Evolutionary conservation across 176 grass and related monocot species (phyloP).

Genomic region (Hsuehochloa calcarea): DNA sequence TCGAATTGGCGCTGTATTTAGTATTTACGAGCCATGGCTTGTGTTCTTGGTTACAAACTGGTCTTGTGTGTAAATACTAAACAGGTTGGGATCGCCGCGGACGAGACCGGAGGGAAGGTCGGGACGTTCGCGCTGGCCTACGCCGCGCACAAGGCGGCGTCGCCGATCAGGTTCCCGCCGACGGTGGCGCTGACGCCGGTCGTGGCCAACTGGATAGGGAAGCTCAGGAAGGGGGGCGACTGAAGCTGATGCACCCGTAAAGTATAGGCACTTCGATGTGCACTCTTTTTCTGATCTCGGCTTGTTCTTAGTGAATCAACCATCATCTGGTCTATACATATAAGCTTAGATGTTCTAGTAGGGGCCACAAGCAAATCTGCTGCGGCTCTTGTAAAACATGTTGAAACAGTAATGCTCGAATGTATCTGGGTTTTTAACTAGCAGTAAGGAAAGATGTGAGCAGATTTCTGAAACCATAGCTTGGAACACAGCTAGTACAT

Average conservation of each 20-base stretch:
- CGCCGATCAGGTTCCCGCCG: conserved; percentile 97
- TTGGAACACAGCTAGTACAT: not conserved
- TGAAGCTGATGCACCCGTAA: conserved; percentile 39
- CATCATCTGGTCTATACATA: not conserved
- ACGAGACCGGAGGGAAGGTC: conserved; percentile 82
- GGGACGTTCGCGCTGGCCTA: conserved; percentile 91
- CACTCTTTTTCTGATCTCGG: not conserved
- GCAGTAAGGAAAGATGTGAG: not conserved
- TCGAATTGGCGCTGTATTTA: not conserved
- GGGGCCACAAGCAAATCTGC: not conserved
- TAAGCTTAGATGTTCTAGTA: conserved; percentile 9
- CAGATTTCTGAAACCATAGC: not conserved
- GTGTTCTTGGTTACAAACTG: not conserved
- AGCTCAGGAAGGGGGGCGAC: conserved; percentile 49
- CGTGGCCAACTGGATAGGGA: conserved; percentile 86
- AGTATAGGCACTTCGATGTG: not conserved
- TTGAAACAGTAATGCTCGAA: not conserved
- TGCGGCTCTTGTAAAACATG: conserved; percentile 18
- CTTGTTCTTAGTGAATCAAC: not conserved
- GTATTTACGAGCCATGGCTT: not conserved
- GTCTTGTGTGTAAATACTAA: not conserved
- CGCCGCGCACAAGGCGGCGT: conserved; percentile 88
- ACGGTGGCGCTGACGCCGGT: conserved; percentile 91
- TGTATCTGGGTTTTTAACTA: not conserved
- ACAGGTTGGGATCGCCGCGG: conserved; percentile 68